Evolutionary conservation across 495 filamentous ascomycete genomes (phyloP), one percentile per base, ranked within the genome.

Genomic region (Penicillium turbatum): DNA sequence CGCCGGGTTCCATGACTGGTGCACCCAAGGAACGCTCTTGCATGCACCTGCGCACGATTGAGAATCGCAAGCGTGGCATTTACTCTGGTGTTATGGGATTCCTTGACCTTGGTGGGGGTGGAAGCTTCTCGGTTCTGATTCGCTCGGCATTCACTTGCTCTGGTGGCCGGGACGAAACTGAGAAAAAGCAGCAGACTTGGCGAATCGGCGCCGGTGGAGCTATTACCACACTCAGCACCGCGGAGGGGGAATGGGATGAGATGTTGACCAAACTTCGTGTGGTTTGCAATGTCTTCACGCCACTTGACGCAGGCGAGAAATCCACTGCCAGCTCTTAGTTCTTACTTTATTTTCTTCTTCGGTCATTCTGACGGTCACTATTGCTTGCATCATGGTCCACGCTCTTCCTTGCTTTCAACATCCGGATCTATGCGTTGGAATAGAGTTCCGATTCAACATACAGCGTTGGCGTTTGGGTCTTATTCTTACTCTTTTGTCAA

Each of bases 1-100:
- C 92, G 0, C 91, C 93, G 0, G 93, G 93, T 0, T 88, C 83
- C 40, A 97, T 97, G 92, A 97, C 92, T 2, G 92, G 92, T 13
- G 92, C 92, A 6, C 92, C 92, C 0, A 97, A 97, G 74, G 88
- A 88, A 62, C 81, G 92, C 17, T 88, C 84, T 34, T 96, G 92
- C 65, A 83, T 95, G 78, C 78, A 97, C 39, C 75, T 97, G 36
- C 68, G 76, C 46, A 63, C 66, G 0, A 78, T 96, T 40, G 92
- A 97, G 64, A 64, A 62, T n/a, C 63, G 75, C 11, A 68, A 71
- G 13, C 77, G 92, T n/a, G 84, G 89, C 1, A 68, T 97, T 27
- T 97, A 97, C 66, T 90, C 88, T 1, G 92, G 92, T 0, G 88
- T 95, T 1, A 77, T 95, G 32, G 92, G 92, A 0, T 97, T 93